phyloP scores from a whole-genome alignment of 106 monocot genomes.

The Hemerocallis citrina region DNA sequence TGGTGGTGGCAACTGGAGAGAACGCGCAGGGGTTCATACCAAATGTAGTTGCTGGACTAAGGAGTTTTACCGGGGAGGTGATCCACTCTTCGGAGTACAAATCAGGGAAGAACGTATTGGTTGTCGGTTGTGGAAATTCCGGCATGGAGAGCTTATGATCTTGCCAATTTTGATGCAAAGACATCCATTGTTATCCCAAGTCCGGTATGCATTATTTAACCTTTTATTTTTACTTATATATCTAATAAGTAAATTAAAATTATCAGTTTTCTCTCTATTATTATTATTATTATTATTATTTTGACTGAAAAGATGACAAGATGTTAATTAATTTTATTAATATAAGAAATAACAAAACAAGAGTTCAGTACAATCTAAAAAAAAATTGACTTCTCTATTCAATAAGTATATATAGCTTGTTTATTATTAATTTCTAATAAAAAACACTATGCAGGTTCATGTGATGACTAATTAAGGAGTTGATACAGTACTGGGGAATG shows the following conservation, averaged over 20 bases:
- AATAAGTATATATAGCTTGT: too few relatives aligned
- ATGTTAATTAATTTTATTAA: too few relatives aligned
- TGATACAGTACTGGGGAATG: constrained; percentile 39
- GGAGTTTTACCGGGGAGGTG: neutral
- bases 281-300: too few relatives aligned
- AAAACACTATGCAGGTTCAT: constrained; percentile 18
- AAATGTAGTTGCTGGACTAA: constrained; percentile 1
- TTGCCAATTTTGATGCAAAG: constrained; percentile 6
- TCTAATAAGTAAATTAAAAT: too few relatives aligned
- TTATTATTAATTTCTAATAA: too few relatives aligned
- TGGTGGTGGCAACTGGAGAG: constrained; percentile 18
- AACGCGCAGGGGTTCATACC: constrained; percentile 9
- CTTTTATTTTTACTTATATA: neutral
- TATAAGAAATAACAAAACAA: too few relatives aligned
- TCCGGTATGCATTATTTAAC: neutral
- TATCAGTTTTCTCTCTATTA: too few relatives aligned
- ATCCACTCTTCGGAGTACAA: constrained; percentile 12
- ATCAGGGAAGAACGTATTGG: constrained; percentile 9
- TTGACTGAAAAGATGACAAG: too few relatives aligned
- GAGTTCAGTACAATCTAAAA: too few relatives aligned
- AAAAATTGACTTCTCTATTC: too few relatives aligned
- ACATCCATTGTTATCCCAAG: constrained; percentile 5
- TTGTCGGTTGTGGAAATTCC: constrained; percentile 18
- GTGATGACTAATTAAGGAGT: constrained; percentile 24
- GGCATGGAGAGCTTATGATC: constrained; percentile 27